Base-by-base conservation (phyloP, 2,329 filamentous ascomycete species). In the Calycina marina region DNA sequence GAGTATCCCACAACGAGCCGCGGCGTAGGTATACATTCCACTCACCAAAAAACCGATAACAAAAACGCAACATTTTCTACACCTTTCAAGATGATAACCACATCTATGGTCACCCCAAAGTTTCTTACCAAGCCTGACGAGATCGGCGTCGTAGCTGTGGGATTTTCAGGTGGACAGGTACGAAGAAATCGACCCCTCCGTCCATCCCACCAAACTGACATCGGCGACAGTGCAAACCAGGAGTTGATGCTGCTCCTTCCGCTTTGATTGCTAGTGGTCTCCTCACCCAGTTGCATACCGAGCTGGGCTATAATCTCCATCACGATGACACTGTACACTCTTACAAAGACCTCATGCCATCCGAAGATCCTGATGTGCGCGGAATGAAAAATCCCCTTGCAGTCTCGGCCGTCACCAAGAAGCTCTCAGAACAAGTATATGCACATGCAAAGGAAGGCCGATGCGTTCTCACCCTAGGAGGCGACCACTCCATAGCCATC, bases 81-180 rank as follows among this genome's bases (percentile, higher is more conserved):
- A 5, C 32, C 11, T n/a, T 14, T 18, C 25, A 13, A 28, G 30
- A 40, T 52, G 51, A 46, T 47, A 16, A 53, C 47, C 20, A 45
- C 45, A 15, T 50, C 47, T 18, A 52, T 53, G 49, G 36, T 52
- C 32, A 35, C 50, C 25, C 46, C 48, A 36, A 85, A 79, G 52
- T 96, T 94, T 62, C 77, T 96, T 46, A 66, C 77, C 42, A 67
- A 77, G 52, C 71, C 75, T 18, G 68, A 81, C 51, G 77, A 96
- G 51, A 67, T 98, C 42, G 90, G 88, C 40, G 71, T 98, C 35
- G 84, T 96, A 22, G 85, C 88, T 30, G 90, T 96, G 22, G 88
- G 88, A 41, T 98, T 96, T 65, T 93, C 85, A 33, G 88, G 88
- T 44, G 90, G 90, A 36, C 90, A 94, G 73, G 85, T 90, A 73